Evolutionary conservation across 345 rosid species (phyloP).

Genomic region (Gossypium longicalyx): DNA sequence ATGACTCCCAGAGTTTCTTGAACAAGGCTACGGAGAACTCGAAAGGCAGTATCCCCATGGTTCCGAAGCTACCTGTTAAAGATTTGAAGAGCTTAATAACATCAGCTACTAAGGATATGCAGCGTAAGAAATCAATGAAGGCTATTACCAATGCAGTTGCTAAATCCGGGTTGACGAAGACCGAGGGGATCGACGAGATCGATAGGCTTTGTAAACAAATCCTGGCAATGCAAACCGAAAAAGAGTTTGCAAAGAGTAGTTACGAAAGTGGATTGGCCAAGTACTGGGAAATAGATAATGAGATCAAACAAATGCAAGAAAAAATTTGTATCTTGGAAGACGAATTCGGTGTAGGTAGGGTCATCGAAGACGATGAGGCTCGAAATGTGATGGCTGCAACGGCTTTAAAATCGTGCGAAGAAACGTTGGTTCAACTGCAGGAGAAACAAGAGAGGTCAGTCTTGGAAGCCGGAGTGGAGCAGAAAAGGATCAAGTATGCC

Average conservation of each 20-base stretch:
- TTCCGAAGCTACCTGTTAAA: conserved; percentile 56
- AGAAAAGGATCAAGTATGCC: conserved; percentile 42
- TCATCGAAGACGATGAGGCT: conserved; percentile 81
- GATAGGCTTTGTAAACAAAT: conserved; percentile 73
- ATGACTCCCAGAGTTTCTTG: conserved; percentile 18
- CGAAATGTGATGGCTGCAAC: conserved; percentile 69
- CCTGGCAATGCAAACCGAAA: conserved; percentile 72
- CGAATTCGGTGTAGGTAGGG: conserved; percentile 68
- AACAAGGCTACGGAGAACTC: conserved; percentile 21
- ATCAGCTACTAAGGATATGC: conserved; percentile 55
- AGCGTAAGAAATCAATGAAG: conserved; percentile 34
- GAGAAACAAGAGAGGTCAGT: conserved; percentile 62
- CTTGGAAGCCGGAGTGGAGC: conserved; percentile 52
- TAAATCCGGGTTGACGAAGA: conserved; percentile 65
- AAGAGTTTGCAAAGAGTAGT: conserved; percentile 82
- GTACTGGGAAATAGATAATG: conserved; percentile 74
- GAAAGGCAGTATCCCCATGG: conserved; percentile 47
- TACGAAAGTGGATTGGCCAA: conserved; percentile 60
- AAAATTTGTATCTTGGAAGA: conserved; percentile 60
- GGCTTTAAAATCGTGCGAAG: conserved; percentile 79
- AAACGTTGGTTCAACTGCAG: conserved; percentile 55
- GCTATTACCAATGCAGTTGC: conserved; percentile 19
- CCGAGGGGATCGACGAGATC: conserved; percentile 64
- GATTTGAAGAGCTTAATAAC: conserved; percentile 44
- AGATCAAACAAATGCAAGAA: conserved; percentile 60